phyloP scores from a whole-genome alignment of 192 early-diverging fungal species.

The Hyaloraphidium curvatum region DNA sequence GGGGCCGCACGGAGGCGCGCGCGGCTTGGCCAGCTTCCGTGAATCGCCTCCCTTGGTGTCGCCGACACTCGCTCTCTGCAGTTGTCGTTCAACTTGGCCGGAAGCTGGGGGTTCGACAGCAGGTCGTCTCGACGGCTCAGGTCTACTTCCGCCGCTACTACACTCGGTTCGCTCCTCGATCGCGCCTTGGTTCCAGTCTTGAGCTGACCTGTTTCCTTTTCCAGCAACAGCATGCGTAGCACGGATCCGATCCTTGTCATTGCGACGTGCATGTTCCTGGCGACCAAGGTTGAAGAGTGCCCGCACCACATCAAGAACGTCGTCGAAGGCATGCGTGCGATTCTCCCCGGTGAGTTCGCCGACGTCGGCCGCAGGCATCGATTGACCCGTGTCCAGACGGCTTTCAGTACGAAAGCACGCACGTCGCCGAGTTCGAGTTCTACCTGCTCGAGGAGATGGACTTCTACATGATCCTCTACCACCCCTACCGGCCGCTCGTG shows the following conservation, averaged over 20 bases:
- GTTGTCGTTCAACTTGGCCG: slow-evolving; percentile 61
- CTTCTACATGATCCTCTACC: slow-evolving; percentile 72
- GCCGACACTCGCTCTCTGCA: slow-evolving; percentile 11
- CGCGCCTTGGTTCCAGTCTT: neutral
- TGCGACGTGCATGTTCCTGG: slow-evolving; percentile 68
- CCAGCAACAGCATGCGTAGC: slow-evolving; percentile 46
- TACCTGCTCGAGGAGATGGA: slow-evolving; percentile 78
- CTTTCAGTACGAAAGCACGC: slow-evolving; percentile 44
- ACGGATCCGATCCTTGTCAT: slow-evolving; percentile 64
- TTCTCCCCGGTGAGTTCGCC: slow-evolving; percentile 14
- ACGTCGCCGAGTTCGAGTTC: slow-evolving; percentile 84
- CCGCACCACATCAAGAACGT: slow-evolving; percentile 42
- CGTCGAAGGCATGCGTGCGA: slow-evolving; percentile 17
- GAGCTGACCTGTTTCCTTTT: neutral
- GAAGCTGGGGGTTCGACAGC: slow-evolving; percentile 49
- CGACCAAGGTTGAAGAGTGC: slow-evolving; percentile 73
- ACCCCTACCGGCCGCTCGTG: slow-evolving; percentile 60
- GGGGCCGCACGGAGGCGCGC: neutral
- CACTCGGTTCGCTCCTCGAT: slow-evolving; percentile 37
- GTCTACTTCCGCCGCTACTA: slow-evolving; percentile 85
- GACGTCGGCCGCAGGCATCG: neutral
- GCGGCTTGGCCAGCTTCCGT: slow-evolving; percentile 10
- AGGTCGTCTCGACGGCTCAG: slow-evolving; percentile 61
- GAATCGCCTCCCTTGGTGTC: slow-evolving; percentile 5
- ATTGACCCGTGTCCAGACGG: neutral